Evolutionary conservation across 148 eudicot genomes (phyloP), one percentile per base, ranked within the genome.

Genomic region (Beta vulgaris): DNA sequence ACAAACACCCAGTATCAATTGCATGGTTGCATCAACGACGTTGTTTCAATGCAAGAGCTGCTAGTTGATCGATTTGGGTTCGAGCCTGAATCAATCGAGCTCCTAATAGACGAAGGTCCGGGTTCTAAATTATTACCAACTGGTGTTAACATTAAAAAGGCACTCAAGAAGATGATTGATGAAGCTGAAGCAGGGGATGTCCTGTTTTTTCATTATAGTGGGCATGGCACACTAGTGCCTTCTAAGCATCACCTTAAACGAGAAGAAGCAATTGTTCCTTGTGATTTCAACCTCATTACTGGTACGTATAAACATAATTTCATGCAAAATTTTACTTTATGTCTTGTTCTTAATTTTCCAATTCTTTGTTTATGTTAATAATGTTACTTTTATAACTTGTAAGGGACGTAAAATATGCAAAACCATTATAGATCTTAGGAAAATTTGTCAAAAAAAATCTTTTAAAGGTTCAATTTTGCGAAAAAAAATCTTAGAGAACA

Each of bases 201-300:
- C 42, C 37, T 85, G 75, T 77, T 82, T 70, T 80, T 85, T 29
- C 88, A 85, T 78, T 85, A 73, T 59, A 82, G 88, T 68, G 88
- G 88, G 0, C 88, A 85, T 80, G 88, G 85, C 28, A 82, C 83
- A 21, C 35, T 79, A 65, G 64, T 80, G 16, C 78, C 83, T 36
- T 66, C 83, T 18, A 85, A 80, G 73, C 53, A 66, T 61, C 78
- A 71, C 40, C 62, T 46, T 12, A 80, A 79, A 63, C 60, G 80
- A 60, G 85, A 77, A 0, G 85, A 85, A 72, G 88, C 88, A 13
- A 82, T 85, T 80, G 85, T 82, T 21, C 88, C 88, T 72, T 74
- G 65, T 62, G 85, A 85, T 63, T 82, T 85, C 74, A 85, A 85
- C 54, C 88, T 85, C 61, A 80, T 85, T 10, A 82, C 85, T 12